Evolutionary conservation across 495 filamentous ascomycete species (phyloP).

Genomic region (Aspergillus sclerotioniger): DNA sequence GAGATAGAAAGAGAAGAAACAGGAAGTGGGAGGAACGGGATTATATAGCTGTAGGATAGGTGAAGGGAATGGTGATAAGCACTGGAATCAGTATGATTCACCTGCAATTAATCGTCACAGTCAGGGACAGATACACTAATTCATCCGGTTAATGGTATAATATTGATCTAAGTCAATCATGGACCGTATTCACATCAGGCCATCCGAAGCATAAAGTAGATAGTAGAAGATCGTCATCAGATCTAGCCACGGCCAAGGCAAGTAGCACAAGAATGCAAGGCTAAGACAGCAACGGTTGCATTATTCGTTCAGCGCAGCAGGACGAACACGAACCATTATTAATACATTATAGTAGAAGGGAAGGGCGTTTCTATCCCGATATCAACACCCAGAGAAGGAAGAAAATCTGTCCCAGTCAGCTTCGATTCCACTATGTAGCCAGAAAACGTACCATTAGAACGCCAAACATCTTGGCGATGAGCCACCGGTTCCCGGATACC

Average conservation of each 20-base stretch:
- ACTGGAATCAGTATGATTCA: too few species aligned
- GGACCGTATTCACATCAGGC: background rate
- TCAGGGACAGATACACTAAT: too few species aligned
- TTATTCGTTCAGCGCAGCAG: conserved; percentile 18
- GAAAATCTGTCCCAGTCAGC: conserved; percentile 38
- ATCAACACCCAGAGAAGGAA: conserved; percentile 61
- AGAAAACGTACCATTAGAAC: conserved; percentile 62
- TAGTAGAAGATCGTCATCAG: background rate
- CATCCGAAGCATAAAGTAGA: background rate
- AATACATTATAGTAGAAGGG: conserved; percentile 37
- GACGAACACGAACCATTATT: conserved; percentile 26
- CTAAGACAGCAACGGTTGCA: conserved; percentile 7
- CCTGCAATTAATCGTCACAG: too few species aligned
- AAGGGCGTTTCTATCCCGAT: conserved; percentile 43
- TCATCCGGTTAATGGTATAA: background rate
- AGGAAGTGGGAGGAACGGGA: too few species aligned
- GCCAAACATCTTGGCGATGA: conserved; percentile 99
- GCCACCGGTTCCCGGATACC: conserved; percentile 91
- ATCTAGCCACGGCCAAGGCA: conserved; percentile 10
- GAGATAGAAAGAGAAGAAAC: too few species aligned
- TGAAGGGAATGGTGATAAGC: too few species aligned
- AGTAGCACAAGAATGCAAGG: conserved; percentile 1
- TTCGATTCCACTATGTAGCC: conserved; percentile 14
- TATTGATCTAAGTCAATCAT: background rate
- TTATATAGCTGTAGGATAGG: too few species aligned